These are phyloP conservation scores for Diutina mesorugosa DNA, from an alignment of 1,139 yeast species.

Conservation along the genomic window DNA sequence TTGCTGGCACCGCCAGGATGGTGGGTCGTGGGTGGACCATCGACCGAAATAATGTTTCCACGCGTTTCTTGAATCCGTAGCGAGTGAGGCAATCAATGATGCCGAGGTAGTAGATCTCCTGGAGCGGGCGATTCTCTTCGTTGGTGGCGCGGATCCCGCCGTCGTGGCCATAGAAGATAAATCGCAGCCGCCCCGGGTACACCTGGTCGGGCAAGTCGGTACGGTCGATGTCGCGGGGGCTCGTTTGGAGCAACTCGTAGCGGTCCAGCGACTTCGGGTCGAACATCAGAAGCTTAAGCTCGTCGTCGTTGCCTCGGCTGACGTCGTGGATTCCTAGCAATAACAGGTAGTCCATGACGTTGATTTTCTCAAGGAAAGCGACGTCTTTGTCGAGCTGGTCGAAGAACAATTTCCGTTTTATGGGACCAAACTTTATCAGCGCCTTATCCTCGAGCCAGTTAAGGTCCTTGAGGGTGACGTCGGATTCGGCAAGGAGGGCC, in stretches of 20 bases:
- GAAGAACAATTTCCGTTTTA: conserved; percentile 44
- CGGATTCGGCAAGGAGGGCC: conserved; percentile 12
- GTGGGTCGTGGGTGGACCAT: conserved; percentile 54
- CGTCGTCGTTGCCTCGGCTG: conserved; percentile 34
- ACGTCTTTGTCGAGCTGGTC: conserved; percentile 71
- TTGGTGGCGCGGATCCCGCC: conserved; percentile 82
- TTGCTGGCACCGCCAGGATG: conserved; percentile 84
- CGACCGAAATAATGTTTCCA: conserved; percentile 83
- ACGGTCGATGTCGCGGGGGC: conserved; percentile 31
- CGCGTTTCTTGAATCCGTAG: conserved; percentile 60
- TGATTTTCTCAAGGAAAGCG: conserved; percentile 50
- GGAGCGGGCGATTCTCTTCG: conserved; percentile 45
- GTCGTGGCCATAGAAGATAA: conserved; percentile 62
- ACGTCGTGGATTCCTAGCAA: conserved; percentile 80
- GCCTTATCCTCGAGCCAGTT: conserved; percentile 70
- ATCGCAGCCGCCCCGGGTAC: conserved; percentile 36
- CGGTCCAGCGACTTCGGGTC: conserved; percentile 32
- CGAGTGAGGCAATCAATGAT: conserved; percentile 89
- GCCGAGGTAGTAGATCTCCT: conserved; percentile 78
- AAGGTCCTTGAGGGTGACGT: conserved; percentile 61
- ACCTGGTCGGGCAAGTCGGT: conserved; percentile 34
- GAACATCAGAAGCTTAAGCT: conserved; percentile 30
- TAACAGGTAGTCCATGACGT: conserved; percentile 92
- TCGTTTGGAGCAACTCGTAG: conserved; percentile 31
- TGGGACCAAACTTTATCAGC: conserved; percentile 60